Evolutionary conservation across 768 basidiomycete genomes (phyloP).

Genomic region (Daedalea quercina): DNA sequence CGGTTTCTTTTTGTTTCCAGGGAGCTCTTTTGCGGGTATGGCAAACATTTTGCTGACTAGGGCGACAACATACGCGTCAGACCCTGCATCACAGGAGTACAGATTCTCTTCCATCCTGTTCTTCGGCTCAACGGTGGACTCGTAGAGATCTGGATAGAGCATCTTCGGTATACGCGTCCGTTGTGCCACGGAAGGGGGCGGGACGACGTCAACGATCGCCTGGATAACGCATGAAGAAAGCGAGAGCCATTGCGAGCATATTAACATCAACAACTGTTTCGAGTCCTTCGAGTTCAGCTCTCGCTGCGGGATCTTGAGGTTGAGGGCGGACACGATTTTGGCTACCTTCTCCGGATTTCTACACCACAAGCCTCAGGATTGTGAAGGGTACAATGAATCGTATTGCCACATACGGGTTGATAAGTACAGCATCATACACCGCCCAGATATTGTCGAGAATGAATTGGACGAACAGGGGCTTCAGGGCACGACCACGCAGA

Average conservation of each 20-base stretch:
- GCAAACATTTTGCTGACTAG: slow-evolving; percentile 99
- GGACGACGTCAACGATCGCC: slow-evolving; percentile 88
- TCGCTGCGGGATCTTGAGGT: slow-evolving; percentile 77
- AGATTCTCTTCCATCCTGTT: slow-evolving; percentile 82
- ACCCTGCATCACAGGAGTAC: slow-evolving; percentile 57
- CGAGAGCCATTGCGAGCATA: slow-evolving; percentile 95
- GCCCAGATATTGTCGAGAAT: slow-evolving; percentile 97
- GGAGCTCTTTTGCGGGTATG: slow-evolving; percentile 70
- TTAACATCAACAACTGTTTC: slow-evolving; percentile 72
- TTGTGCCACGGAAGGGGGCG: slow-evolving; percentile 80
- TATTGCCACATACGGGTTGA: slow-evolving; percentile 71
- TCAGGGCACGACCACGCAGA: slow-evolving; percentile 77
- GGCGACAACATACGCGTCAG: slow-evolving; percentile 61
- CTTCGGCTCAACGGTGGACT: slow-evolving; percentile 51
- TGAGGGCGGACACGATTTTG: slow-evolving; percentile 81
- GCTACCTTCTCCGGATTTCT: slow-evolving; percentile 86
- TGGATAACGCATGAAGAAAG: slow-evolving; percentile 91
- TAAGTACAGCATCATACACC: slow-evolving; percentile 83
- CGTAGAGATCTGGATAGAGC: slow-evolving; percentile 75
- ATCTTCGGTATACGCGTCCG: slow-evolving; percentile 82
- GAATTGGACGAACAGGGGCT: slow-evolving; percentile 96
- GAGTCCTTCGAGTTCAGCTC: slow-evolving; percentile 91
- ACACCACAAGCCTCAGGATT: slow-evolving; percentile 3
- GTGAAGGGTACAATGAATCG: slow-evolving; percentile 6
- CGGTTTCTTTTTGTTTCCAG: slow-evolving; percentile 74